These are phyloP conservation scores for Alternaria ethzedia DNA, from an alignment of 2,329 filamentous ascomycete species.

Conservation along the genomic window DNA sequence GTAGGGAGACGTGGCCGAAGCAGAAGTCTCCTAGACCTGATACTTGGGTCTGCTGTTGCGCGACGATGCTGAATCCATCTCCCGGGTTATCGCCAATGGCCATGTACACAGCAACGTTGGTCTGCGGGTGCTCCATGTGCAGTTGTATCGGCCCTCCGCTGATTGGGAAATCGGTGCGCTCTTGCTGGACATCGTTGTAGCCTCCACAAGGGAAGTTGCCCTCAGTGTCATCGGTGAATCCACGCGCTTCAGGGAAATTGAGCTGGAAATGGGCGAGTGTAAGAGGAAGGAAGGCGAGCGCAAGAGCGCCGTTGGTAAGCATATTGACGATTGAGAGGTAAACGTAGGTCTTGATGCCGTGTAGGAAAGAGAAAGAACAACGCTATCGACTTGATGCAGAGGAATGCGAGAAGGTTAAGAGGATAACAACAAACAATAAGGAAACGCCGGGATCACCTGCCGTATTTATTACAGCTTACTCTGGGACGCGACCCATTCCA, in stretches of 20 bases:
- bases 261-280: slow-evolving; percentile 64
- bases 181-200: slow-evolving; percentile 50
- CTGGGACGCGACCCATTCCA: slow-evolving; percentile 19
- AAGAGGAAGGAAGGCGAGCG: slow-evolving; percentile 53
- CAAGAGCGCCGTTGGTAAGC: slow-evolving; percentile 42
- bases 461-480: slow-evolving; percentile 37
- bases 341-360: not conserved
- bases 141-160: slow-evolving; percentile 60
- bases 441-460: slow-evolving; percentile 20
- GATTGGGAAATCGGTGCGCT: slow-evolving; percentile 58
- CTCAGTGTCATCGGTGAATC: slow-evolving; percentile 57
- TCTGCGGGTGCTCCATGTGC: slow-evolving; percentile 59
- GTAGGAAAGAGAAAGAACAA: not conserved
- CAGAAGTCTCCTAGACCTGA: slow-evolving; percentile 70
- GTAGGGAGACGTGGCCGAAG: slow-evolving; percentile 64
- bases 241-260: slow-evolving; percentile 59
- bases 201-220: slow-evolving; percentile 59
- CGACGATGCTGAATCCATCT: slow-evolving; percentile 71
- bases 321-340: slow-evolving; percentile 27
- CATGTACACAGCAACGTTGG: slow-evolving; percentile 61
- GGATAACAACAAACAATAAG: not conserved
- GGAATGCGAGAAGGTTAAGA: slow-evolving; percentile 5
- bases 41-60: slow-evolving; percentile 67
- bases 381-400: not conserved
- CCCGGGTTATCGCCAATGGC: slow-evolving; percentile 59